Conservation (phyloP, 169 alveolate genomes). For the Eimeria acervulina region DNA sequence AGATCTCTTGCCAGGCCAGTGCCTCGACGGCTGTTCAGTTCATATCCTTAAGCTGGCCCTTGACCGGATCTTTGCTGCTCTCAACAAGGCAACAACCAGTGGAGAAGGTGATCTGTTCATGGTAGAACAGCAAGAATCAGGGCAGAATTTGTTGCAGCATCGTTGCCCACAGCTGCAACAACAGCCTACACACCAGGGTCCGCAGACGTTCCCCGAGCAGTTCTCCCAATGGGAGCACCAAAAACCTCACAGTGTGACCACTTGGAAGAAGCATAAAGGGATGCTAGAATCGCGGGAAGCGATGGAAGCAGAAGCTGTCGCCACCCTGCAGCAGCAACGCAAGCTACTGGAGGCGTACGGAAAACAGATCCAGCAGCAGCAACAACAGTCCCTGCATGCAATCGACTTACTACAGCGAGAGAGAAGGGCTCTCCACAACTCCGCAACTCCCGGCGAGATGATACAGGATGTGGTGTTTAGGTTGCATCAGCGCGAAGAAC, state of each 20-base stretch:
- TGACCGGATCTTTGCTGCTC: slow-evolving; percentile 66
- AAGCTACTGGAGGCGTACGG: background rate
- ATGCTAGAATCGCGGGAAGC: background rate
- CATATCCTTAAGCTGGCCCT: slow-evolving; percentile 37
- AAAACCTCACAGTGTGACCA: background rate
- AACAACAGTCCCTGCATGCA: background rate
- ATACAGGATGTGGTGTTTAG: background rate
- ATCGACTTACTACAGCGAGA: background rate
- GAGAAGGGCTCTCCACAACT: background rate
- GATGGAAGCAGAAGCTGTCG: background rate
- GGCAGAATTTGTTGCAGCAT: background rate
- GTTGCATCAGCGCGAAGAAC: slow-evolving; percentile 10
- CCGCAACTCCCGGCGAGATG: background rate
- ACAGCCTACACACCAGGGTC: background rate
- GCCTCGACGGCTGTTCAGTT: slow-evolving; percentile 65
- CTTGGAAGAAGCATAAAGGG: background rate
- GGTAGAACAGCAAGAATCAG: background rate
- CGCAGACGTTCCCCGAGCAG: background rate
- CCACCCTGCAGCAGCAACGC: slow-evolving; percentile 17
- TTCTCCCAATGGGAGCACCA: slow-evolving; percentile 31
- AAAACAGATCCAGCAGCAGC: slow-evolving; percentile 20
- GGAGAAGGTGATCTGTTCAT: background rate
- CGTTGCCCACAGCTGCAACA: background rate
- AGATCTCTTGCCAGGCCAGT: slow-evolving; percentile 38
- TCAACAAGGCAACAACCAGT: background rate